A percentile compares a stretch with the other conserved stretches of the same genome.
phyloP scores from a whole-genome alignment of 2,329 filamentous ascomycete genomes.

The Cladosporium phlei region DNA sequence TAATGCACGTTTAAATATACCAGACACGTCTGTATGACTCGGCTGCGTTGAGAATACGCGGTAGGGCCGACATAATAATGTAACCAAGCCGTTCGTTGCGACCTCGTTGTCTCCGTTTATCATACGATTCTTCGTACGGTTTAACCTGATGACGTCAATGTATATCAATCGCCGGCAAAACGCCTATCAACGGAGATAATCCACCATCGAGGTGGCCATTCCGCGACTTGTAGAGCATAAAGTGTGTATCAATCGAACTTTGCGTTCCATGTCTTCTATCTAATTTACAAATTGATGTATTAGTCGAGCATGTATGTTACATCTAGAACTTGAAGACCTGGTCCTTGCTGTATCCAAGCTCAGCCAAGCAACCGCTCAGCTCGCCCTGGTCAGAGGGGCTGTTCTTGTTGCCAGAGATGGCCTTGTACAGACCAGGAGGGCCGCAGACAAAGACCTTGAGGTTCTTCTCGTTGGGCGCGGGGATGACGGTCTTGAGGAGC shows the following conservation, averaged over 20 bases:
- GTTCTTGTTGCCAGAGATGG: conserved; percentile 82
- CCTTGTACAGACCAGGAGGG: conserved; percentile 88
- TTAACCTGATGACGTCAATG: too few species aligned
- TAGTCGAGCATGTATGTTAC: background rate
- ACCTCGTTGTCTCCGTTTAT: too few species aligned
- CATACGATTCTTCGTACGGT: too few species aligned
- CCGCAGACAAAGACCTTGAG: conserved; percentile 97
- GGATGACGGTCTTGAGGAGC: conserved; percentile 87
- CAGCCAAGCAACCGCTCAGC: conserved; percentile 72
- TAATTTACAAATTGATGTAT: conserved; percentile 2
- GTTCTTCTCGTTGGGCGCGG: conserved; percentile 85
- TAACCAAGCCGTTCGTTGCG: too few species aligned
- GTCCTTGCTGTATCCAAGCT: conserved; percentile 77
- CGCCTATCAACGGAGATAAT: too few species aligned
- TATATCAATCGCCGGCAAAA: too few species aligned
- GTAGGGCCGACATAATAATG: too few species aligned
- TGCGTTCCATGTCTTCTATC: background rate
- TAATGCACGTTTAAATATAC: too few species aligned
- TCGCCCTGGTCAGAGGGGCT: conserved; percentile 94
- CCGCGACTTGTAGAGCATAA: too few species aligned
- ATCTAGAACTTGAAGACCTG: conserved; percentile 92
- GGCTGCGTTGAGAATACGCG: too few species aligned
- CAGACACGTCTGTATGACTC: too few species aligned
- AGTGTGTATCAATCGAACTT: background rate
- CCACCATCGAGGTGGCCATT: too few species aligned